Conservation (phyloP, 1,139 yeast species). For the Entelexis paramagnoliae region DNA sequence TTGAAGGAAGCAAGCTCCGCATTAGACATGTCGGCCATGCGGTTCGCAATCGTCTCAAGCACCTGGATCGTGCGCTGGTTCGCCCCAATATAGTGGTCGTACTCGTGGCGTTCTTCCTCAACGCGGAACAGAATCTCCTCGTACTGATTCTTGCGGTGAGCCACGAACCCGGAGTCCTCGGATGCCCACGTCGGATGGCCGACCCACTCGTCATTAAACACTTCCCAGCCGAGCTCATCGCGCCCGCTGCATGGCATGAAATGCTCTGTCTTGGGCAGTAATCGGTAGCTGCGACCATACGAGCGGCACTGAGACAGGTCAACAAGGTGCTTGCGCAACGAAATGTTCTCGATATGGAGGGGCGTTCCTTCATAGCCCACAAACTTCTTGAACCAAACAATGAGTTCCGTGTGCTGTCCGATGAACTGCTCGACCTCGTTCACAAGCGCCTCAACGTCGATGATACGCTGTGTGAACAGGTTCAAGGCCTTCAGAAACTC, state of each 20-base stretch:
- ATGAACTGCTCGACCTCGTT: conserved; percentile 77
- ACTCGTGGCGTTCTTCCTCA: conserved; percentile 96
- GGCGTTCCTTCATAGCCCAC: conserved; percentile 64
- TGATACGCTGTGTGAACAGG: conserved; percentile 78
- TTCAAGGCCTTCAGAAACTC: conserved; percentile 84
- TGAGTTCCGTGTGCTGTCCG: conserved; percentile 68
- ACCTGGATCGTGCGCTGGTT: conserved; percentile 91
- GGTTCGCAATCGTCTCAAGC: conserved; percentile 85
- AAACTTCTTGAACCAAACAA: conserved; percentile 84
- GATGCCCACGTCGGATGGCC: conserved; percentile 99
- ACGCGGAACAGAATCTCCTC: conserved; percentile 91
- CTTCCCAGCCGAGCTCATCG: conserved; percentile 99
- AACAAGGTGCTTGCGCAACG: conserved; percentile 79
- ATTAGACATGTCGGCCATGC: conserved; percentile 84
- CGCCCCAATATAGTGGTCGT: conserved; percentile 90
- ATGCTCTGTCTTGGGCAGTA: conserved; percentile 87
- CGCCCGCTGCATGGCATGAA: conserved; percentile 97
- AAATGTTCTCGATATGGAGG: conserved; percentile 68
- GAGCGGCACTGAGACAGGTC: conserved; percentile 73
- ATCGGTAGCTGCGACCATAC: conserved; percentile 86
- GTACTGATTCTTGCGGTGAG: conserved; percentile 94
- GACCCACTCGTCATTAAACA: conserved; percentile 96
- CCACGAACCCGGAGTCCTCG: conserved; percentile 95
- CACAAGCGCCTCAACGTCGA: conserved; percentile 71
- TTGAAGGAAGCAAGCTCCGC: conserved; percentile 81